Conservation (phyloP, 2,329 filamentous ascomycete species). For the Diaporthe australafricana region DNA sequence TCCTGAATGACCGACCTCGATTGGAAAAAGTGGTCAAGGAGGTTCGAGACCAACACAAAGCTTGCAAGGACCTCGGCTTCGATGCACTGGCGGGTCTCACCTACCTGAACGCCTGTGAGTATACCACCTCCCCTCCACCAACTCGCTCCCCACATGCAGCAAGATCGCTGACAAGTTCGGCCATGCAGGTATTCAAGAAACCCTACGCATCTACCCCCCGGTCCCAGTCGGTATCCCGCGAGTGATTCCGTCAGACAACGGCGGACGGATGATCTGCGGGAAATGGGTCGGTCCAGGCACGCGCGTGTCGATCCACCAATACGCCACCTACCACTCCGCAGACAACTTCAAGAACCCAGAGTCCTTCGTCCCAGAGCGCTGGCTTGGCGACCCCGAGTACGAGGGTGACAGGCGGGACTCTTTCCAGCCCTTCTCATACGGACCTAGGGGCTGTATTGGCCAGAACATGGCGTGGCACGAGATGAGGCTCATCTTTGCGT, state of each 20-base stretch:
- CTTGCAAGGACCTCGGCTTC: not conserved
- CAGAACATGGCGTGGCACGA: constrained; percentile 59
- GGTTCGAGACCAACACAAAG: constrained; percentile 4
- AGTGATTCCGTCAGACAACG: constrained; percentile 39
- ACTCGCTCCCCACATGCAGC: not conserved
- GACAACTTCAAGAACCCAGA: constrained; percentile 57
- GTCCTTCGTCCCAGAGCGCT: constrained; percentile 61
- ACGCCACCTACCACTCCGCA: constrained; percentile 55
- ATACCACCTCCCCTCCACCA: not conserved
- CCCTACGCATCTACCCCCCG: constrained; percentile 49
- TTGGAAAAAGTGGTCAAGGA: not conserved
- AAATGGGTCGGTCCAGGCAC: constrained; percentile 49
- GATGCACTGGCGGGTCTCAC: constrained; percentile 28
- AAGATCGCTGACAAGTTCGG: not conserved
- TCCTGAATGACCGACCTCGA: constrained; percentile 4
- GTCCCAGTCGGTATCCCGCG: constrained; percentile 44
- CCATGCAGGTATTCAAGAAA: constrained; percentile 43
- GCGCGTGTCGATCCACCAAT: constrained; percentile 56
- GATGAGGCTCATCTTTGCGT: constrained; percentile 60
- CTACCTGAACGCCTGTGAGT: constrained; percentile 32
- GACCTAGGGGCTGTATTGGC: constrained; percentile 48
- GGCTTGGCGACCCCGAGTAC: constrained; percentile 45
- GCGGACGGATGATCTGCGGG: constrained; percentile 47
- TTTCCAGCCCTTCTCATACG: constrained; percentile 46
- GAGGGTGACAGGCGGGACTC: constrained; percentile 41